These are phyloP conservation scores for Pseudogymnoascus destructans DNA, from an alignment of 2,329 filamentous ascomycete species.

Conservation along the genomic window DNA sequence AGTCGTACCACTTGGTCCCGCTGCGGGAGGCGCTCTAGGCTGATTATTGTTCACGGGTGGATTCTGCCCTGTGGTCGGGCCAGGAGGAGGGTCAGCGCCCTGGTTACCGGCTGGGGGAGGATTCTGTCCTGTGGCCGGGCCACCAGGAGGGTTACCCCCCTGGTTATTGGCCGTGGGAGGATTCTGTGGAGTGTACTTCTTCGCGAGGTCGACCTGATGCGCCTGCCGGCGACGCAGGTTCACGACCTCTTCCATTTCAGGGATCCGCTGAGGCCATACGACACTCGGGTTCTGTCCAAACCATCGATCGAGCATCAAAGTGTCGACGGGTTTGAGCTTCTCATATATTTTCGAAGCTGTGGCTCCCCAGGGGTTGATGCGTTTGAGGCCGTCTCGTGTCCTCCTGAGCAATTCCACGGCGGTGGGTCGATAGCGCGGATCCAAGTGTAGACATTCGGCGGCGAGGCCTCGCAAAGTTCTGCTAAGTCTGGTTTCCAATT, in stretches of 20 bases:
- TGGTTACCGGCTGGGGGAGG: neutral
- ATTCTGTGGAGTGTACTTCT: neutral
- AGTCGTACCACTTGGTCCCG: neutral
- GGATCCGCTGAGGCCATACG: neutral
- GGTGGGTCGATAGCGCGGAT: neutral
- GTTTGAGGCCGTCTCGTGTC: neutral
- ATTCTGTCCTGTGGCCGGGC: neutral
- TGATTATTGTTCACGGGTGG: neutral
- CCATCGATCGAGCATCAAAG: neutral
- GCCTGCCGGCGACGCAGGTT: neutral
- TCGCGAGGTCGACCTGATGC: neutral
- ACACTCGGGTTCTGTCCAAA: neutral
- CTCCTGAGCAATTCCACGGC: neutral
- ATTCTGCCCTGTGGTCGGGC: neutral
- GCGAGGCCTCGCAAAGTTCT: neutral
- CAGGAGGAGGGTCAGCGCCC: neutral
- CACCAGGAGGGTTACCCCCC: neutral
- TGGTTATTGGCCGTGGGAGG: too few relatives aligned
- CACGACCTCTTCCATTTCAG: neutral
- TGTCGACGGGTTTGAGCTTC: neutral
- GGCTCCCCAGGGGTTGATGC: neutral
- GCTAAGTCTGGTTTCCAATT: neutral
- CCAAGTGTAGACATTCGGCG: neutral
- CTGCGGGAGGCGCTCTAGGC: neutral
- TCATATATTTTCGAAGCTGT: neutral